Base-by-base conservation (phyloP, 2,329 filamentous ascomycete genomes). In the Fusarium verticillioides region DNA sequence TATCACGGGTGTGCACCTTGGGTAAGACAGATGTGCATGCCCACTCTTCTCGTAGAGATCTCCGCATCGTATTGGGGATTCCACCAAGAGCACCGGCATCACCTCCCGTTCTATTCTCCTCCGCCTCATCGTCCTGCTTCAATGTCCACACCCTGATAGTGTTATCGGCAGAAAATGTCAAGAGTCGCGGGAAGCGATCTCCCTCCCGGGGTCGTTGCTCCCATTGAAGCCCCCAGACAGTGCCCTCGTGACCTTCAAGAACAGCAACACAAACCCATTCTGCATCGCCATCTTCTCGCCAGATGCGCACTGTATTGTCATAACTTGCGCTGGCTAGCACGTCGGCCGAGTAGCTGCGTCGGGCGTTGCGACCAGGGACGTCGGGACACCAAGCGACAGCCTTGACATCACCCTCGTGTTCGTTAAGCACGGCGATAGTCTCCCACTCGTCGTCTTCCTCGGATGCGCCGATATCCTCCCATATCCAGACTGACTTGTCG, bases 401-500 rank as follows among this genome's bases (percentile, higher is more conserved):
- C 82, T 99, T 99, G 75, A 99, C 95, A 83, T 99, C 96, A 28
- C 94, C 95, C 52, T 95, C 93, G 81, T 99, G 96, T 83, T 98
- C 96, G 82, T 94, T 94, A 78, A 98, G 87, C 60, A 98, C 96
- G 0, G 96, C 96, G 21, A 98, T 91, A 4, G 96, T 98, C 87
- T 99, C 96, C 85, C 95, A 98, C 81, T 98, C 96, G 81, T 97
- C 96, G 62, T 97, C 95, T 21, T 92, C 93, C 75, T 93, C 92
- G 62, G 85, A 84, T 13, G 84, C 83, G 43, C 89, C 89, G 60
- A 98, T 89, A 81, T 98, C 96, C 83, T 99, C 96, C 96, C 96
- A 99, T 77, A 99, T 94, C 96, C 96, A 99, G 23, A 98, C 94
- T 21, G 90, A 93, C 85, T 98, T 98, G 81, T 99, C 96, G 54